These are phyloP conservation scores for Schwanniomyces occidentalis DNA, from an alignment of 805 yeast genomes.

Conservation along the genomic window DNA sequence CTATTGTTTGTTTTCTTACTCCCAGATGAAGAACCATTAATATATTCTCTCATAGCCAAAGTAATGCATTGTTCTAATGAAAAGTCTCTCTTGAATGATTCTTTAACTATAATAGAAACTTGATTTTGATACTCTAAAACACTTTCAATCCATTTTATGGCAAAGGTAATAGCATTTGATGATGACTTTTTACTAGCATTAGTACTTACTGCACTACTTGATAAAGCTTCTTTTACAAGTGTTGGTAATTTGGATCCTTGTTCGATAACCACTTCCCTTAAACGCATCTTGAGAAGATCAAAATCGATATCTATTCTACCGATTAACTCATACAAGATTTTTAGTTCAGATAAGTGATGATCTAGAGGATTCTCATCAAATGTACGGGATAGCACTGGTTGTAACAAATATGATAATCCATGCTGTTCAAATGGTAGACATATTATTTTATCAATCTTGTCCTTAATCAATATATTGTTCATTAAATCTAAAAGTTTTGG, in stretches of 20 bases:
- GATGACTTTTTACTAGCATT: conserved; percentile 13
- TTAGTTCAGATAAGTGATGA: conserved; percentile 40
- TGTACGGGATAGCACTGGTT: conserved; percentile 33
- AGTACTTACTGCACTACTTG: conserved; percentile 4
- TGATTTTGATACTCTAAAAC: conserved; percentile 53
- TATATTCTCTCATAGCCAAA: conserved; percentile 59
- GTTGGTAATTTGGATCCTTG: conserved; percentile 44
- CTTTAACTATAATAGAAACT: conserved; percentile 47
- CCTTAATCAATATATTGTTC: conserved; percentile 58
- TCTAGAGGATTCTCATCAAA: conserved; percentile 7
- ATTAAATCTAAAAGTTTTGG: conserved; percentile 57
- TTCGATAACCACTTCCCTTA: conserved; percentile 45
- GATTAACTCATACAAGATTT: conserved; percentile 49
- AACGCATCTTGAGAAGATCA: conserved; percentile 47
- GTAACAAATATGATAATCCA: conserved; percentile 61
- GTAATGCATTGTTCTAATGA: conserved; percentile 56
- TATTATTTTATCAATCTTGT: conserved; percentile 58
- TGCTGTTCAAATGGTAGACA: conserved; percentile 44
- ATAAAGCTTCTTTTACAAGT: conserved; percentile 18
- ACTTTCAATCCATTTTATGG: conserved; percentile 67
- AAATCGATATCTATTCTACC: conserved; percentile 55
- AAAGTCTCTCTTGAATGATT: conserved; percentile 50
- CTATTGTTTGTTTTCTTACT: conserved; percentile 39
- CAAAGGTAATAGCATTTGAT: conserved; percentile 46
- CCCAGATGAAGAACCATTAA: conserved; percentile 45